phyloP scores from a whole-genome alignment of 1,284 basidiomycete genomes.

The Sanghuangporus baumii region DNA sequence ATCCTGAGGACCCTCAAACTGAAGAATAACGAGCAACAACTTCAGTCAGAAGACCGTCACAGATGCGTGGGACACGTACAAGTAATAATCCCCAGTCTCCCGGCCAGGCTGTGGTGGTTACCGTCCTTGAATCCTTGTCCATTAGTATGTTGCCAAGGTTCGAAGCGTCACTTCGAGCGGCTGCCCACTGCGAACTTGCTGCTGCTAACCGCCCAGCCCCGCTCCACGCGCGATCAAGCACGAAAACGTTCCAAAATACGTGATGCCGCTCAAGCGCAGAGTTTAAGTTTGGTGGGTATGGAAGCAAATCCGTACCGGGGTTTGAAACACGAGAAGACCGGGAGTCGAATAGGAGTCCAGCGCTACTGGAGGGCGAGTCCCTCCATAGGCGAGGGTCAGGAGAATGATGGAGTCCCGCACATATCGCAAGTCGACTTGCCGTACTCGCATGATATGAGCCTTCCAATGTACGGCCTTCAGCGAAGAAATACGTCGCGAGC shows the following conservation, averaged over 20 bases:
- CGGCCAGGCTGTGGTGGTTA: slow-evolving; percentile 12
- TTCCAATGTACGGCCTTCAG: slow-evolving; percentile 13
- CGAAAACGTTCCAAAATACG: slow-evolving; percentile 16
- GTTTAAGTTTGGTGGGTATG: not conserved
- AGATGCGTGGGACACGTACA: slow-evolving; percentile 2
- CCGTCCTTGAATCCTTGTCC: slow-evolving; percentile 1
- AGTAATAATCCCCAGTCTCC: slow-evolving; percentile 7
- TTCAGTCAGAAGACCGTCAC: not conserved
- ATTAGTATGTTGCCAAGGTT: not conserved
- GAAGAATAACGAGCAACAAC: not conserved
- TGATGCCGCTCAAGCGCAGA: slow-evolving; percentile 10
- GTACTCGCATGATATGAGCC: slow-evolving; percentile 16
- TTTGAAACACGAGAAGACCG: not conserved
- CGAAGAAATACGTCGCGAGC: slow-evolving; percentile 16
- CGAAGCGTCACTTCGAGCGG: not conserved
- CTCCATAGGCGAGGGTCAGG: not conserved
- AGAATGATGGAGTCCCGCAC: slow-evolving; percentile 11
- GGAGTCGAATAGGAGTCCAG: not conserved
- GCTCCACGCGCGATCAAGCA: slow-evolving; percentile 15
- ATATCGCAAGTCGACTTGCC: slow-evolving; percentile 10
- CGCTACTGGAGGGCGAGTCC: not conserved
- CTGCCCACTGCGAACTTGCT: slow-evolving; percentile 3
- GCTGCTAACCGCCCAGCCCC: slow-evolving; percentile 4
- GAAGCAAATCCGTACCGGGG: not conserved
- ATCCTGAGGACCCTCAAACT: not conserved